Conservation (phyloP, 768 basidiomycete species). For the Amanita pallidorosea region DNA sequence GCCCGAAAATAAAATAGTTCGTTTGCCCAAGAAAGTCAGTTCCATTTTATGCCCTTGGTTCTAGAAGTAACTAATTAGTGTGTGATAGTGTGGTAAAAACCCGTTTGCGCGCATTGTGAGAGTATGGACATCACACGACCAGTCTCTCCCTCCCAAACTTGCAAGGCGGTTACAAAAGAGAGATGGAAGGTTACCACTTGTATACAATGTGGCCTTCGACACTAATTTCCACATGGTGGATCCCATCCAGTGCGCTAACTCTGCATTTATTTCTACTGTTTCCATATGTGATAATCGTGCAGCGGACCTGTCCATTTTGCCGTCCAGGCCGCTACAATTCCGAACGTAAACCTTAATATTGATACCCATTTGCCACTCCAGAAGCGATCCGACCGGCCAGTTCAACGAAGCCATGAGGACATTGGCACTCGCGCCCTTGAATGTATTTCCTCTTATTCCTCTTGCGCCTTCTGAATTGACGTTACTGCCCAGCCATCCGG, state of each 20-base stretch:
- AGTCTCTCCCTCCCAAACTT: constrained; percentile 19
- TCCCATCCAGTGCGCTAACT: background rate
- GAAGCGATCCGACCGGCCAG: background rate
- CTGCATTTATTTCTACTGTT: background rate
- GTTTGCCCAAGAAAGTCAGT: constrained; percentile 22
- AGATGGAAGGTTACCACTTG: constrained; percentile 15
- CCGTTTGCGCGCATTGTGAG: constrained; percentile 20
- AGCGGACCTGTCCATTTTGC: constrained; percentile 11
- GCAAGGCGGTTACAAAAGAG: constrained; percentile 14
- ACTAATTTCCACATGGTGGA: constrained; percentile 18
- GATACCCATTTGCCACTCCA: constrained; percentile 10
- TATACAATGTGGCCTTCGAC: constrained; percentile 22
- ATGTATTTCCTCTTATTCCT: constrained; percentile 2
- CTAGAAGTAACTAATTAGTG: background rate
- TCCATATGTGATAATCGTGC: background rate
- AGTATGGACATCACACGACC: constrained; percentile 25
- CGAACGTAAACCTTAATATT: constrained; percentile 11
- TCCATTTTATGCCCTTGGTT: background rate
- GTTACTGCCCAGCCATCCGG: background rate
- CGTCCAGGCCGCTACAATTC: constrained; percentile 13
- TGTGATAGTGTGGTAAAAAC: constrained; percentile 10
- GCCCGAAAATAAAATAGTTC: constrained; percentile 22
- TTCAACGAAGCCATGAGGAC: constrained; percentile 14
- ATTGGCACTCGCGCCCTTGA: constrained; percentile 18
- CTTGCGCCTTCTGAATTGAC: background rate